A percentile compares a stretch with the other conserved stretches of the same genome.
Evolutionary conservation across 2,329 filamentous ascomycete species (phyloP).

Genomic region (Claviceps africana): DNA sequence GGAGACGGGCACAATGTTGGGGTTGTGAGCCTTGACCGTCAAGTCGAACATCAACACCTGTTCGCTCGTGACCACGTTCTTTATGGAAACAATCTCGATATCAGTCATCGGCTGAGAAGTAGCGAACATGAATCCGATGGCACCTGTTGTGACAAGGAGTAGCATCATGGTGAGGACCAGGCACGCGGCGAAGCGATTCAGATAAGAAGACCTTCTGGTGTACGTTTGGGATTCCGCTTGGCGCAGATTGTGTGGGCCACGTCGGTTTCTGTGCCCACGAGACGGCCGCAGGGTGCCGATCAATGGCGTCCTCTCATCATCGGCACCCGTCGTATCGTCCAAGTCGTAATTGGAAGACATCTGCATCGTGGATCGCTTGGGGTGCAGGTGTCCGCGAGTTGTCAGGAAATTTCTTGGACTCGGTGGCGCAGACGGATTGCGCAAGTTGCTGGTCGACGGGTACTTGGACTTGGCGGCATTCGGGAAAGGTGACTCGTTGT

Average conservation of each 20-base stretch:
- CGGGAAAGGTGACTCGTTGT: constrained; percentile 66
- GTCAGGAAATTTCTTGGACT: constrained; percentile 48
- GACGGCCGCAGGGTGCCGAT: constrained; percentile 46
- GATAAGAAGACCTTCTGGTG: constrained; percentile 46
- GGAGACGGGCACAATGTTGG: constrained; percentile 79
- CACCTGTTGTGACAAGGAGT: constrained; percentile 67
- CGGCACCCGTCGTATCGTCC: constrained; percentile 64
- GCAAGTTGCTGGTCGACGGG: constrained; percentile 27
- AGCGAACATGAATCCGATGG: constrained; percentile 78
- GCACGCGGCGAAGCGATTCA: constrained; percentile 71
- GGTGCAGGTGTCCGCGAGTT: constrained; percentile 18
- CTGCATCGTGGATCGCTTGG: constrained; percentile 41
- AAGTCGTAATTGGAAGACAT: constrained; percentile 58
- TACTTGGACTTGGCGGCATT: constrained; percentile 51
- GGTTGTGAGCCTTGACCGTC: constrained; percentile 76
- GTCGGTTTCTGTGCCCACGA: constrained; percentile 44
- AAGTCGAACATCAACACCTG: constrained; percentile 93
- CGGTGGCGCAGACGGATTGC: constrained; percentile 52
- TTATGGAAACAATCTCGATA: constrained; percentile 66
- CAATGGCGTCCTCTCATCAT: constrained; percentile 79
- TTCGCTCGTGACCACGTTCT: constrained; percentile 83
- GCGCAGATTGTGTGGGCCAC: constrained; percentile 41
- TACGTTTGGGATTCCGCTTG: constrained; percentile 63
- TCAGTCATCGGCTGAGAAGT: constrained; percentile 76
- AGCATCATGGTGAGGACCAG: constrained; percentile 72